Base-by-base conservation (phyloP, 1,139 yeast species). In the Protomyces inundatus region DNA sequence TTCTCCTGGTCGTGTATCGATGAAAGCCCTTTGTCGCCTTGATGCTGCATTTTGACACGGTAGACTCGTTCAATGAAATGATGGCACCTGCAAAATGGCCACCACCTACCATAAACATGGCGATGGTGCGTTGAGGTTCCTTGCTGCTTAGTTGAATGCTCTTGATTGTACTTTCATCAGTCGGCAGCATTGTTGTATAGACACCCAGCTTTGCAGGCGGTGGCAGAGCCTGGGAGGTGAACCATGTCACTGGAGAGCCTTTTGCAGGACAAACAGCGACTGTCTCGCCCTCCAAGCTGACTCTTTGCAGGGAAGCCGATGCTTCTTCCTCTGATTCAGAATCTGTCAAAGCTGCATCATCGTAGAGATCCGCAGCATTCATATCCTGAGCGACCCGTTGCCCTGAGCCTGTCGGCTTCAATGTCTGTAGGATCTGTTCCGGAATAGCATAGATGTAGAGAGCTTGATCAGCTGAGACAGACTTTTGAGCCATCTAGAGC, bases 11-110 rank as follows among this genome's bases (percentile, higher is more conserved):
- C 2, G 99, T 93, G 73, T 93, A 93, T 69, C 98, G 80, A 74
- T 93, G 98, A 74, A 90, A 90, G 0, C 97, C 88, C 71, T 91
- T 93, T 67, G 90, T 89, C 12, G 80, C 86, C 98, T 1, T 60
- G 55, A 60, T 60, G 42, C 40, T 16, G 39, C 64, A 60, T 16
- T 52, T 51, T 14, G 46, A 34, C 23, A 52, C 35, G 9, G 54
- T 39, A 5, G 62, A 62, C 6, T 39, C 53, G 33, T 51, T 46
- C 32, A 60, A 46, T 4, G 90, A 84, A 10, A 95, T 80, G 53
- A 93, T 87, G 0, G 97, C 97, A 10, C 95, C 98, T 0, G 98
- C 96, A 78, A 93, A 95, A 76, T 95, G 98, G 51, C 98, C 99
- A 56, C 98, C 98, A 9, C 98, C 98, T 65, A 93, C 83, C 97